Percentiles rank a stretch among this genome's conserved stretches.
These are phyloP conservation scores for Kwoniella sp. DNA, from an alignment of 768 basidiomycete species.

Conservation along the genomic window DNA sequence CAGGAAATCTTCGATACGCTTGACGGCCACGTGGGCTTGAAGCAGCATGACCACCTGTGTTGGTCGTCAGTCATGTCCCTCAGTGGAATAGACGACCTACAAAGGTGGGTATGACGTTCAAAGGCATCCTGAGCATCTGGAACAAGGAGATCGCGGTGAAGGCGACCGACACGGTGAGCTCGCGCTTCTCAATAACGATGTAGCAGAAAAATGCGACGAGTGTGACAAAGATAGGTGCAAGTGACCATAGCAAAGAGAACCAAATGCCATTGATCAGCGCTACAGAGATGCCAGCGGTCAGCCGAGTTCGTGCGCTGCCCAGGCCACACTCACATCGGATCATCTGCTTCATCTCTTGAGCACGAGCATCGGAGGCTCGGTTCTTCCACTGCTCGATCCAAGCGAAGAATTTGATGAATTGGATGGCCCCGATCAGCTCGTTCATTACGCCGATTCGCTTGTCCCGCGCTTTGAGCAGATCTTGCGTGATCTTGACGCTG, in stretches of 20 bases:
- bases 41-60: constrained; percentile 61
- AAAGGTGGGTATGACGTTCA: constrained; percentile 67
- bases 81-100: constrained; percentile 22
- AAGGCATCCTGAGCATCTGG: constrained; percentile 67
- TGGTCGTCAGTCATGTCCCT: background rate
- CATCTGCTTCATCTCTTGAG: constrained; percentile 64
- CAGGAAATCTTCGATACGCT: constrained; percentile 65
- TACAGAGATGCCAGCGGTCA: constrained; percentile 6
- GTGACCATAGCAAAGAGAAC: constrained; percentile 68
- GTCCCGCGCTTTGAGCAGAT: constrained; percentile 57
- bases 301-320: too few species aligned
- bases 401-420: constrained; percentile 59
- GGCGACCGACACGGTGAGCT: constrained; percentile 71
- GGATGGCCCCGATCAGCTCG: constrained; percentile 60
- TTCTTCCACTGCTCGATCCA: constrained; percentile 72
- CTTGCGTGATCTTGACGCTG: constrained; percentile 53
- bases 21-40: constrained; percentile 62
- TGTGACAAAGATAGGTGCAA: constrained; percentile 73
- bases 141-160: constrained; percentile 87
- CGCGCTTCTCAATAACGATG: constrained; percentile 64
- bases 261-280: constrained; percentile 59
- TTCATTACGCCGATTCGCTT: constrained; percentile 72
- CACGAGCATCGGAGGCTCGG: constrained; percentile 57
- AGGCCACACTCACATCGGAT: constrained; percentile 57
- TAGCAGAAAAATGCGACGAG: constrained; percentile 70